Conservation (phyloP, 2,329 filamentous ascomycete species). For the Aspergillus pseudotamarii region DNA sequence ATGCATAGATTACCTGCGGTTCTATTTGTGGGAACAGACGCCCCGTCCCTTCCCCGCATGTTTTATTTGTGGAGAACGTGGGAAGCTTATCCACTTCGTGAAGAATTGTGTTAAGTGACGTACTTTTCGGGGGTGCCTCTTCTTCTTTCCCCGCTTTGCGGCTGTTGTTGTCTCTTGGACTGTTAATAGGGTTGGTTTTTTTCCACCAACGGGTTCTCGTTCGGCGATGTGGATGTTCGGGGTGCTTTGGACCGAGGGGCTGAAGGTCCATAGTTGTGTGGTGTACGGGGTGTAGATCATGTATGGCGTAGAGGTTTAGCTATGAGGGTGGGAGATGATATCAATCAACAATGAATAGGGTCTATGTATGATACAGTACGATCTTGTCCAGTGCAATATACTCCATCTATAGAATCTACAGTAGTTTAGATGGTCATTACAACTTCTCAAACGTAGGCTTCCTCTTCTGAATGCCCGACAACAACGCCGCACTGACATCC, state of each 20-base stretch:
- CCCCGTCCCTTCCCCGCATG: not conserved
- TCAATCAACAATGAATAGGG: too few species aligned
- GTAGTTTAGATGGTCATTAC: slow-evolving; percentile 40
- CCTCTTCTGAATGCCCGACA: slow-evolving; percentile 75
- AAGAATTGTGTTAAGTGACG: not conserved
- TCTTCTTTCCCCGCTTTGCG: not conserved
- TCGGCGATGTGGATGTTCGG: not conserved
- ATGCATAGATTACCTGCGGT: not conserved
- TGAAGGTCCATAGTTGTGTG: not conserved
- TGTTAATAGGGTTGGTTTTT: not conserved
- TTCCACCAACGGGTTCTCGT: not conserved
- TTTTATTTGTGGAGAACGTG: not conserved
- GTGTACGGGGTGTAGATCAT: not conserved
- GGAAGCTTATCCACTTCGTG: not conserved
- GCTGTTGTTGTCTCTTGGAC: not conserved
- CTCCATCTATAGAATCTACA: not conserved
- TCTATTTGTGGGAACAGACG: not conserved
- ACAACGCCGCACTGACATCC: slow-evolving; percentile 74
- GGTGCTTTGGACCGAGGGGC: not conserved
- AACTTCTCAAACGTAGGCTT: slow-evolving; percentile 85
- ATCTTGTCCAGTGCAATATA: not conserved
- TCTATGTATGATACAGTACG: not conserved
- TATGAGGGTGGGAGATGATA: not conserved
- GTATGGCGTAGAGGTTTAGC: not conserved
- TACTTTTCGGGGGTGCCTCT: not conserved